These are phyloP conservation scores for Pythium sukuiense DNA, from an alignment of 352 stramenopile species.

Conservation along the genomic window DNA sequence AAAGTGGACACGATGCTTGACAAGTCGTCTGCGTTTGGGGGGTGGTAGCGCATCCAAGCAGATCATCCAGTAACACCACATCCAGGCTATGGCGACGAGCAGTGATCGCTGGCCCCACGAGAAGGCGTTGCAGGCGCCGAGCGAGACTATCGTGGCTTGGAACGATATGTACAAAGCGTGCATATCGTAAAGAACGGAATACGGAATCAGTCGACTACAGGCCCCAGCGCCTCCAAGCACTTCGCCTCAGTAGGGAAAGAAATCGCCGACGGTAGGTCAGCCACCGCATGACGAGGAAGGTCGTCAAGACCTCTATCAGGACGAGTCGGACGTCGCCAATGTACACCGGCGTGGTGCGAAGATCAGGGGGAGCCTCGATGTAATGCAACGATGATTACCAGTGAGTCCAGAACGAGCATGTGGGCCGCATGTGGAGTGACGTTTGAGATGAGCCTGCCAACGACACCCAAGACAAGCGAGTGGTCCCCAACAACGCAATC, in stretches of 20 bases:
- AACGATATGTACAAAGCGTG: constrained; percentile 25
- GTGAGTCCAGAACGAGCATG: too few species aligned
- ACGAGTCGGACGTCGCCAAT: background rate
- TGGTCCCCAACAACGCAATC: too few species aligned
- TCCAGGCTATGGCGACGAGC: constrained; percentile 7
- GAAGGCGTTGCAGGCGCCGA: constrained; percentile 16
- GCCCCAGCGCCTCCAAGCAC: constrained; percentile 7
- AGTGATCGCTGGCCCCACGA: constrained; percentile 12
- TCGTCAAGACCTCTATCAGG: constrained; percentile 8
- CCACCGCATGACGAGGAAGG: constrained; percentile 17
- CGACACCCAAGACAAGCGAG: too few species aligned
- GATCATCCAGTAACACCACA: constrained; percentile 24
- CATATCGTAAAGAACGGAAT: constrained; percentile 13
- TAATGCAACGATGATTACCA: too few species aligned
- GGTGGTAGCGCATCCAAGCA: constrained; percentile 24
- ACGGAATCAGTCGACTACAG: constrained; percentile 19
- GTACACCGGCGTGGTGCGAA: too few species aligned
- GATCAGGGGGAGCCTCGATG: too few species aligned
- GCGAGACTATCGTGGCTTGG: constrained; percentile 4
- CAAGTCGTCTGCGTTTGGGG: constrained; percentile 5
- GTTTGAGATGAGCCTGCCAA: too few species aligned
- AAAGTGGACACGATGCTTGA: constrained; percentile 1
- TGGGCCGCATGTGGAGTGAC: too few species aligned
- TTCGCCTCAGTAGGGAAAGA: too few species aligned
- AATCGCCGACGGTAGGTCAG: constrained; percentile 15